A percentile compares a stretch with the other conserved stretches of the same genome.
phyloP scores from a whole-genome alignment of 208 protist genomes.

The Acanthamoeba divionensis region DNA sequence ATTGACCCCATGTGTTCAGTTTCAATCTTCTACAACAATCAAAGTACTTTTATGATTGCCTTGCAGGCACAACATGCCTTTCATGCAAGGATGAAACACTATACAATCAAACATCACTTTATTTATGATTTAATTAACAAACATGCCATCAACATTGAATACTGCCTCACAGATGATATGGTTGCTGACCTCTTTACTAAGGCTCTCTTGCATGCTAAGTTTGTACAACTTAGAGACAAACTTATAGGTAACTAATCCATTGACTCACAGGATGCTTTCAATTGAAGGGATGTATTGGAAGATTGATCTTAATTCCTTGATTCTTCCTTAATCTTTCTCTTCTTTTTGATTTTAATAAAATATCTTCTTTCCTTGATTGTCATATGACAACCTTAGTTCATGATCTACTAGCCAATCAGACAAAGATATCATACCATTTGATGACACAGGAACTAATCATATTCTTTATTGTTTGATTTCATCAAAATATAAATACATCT shows the following conservation, averaged over 20 bases:
- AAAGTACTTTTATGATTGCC: neutral
- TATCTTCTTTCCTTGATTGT: no score
- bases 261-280: neutral
- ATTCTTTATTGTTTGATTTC: no score
- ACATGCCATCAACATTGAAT: neutral
- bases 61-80: neutral
- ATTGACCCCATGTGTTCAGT: neutral
- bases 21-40: neutral
- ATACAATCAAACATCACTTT: neutral
- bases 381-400: no score
- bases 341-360: no score
- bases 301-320: no score
- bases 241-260: no score
- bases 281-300: slow-evolving; percentile 23
- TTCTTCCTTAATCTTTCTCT: no score
- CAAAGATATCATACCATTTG: no score
- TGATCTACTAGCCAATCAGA: no score
- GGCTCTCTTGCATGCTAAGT: neutral
- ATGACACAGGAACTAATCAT: no score
- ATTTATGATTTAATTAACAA: neutral
- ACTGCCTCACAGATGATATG: neutral
- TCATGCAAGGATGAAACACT: neutral
- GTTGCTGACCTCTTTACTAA: neutral
- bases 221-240: neutral
- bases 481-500: no score